Evolutionary conservation across 768 basidiomycete genomes (phyloP).

Genomic region (Suillus subalutaceus): DNA sequence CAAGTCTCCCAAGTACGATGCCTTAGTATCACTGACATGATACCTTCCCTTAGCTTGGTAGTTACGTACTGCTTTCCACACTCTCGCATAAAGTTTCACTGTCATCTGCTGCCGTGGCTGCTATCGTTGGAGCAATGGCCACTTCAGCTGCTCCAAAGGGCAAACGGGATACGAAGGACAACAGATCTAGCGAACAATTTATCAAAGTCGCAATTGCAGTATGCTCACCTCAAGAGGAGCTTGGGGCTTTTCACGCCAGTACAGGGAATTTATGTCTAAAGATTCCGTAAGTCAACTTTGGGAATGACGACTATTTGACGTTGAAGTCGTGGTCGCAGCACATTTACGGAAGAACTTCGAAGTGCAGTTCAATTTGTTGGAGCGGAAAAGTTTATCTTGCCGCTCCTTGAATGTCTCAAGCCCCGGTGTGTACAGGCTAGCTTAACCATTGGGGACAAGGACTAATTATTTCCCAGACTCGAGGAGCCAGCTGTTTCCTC

Average conservation of each 20-base stretch:
- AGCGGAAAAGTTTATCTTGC: conserved; percentile 57
- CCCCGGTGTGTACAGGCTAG: conserved; percentile 38
- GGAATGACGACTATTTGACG: neutral
- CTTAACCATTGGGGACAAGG: too few species aligned
- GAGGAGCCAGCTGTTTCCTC: conserved; percentile 30
- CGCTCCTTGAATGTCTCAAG: conserved; percentile 48
- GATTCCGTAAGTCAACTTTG: conserved; percentile 46
- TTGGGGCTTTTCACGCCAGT: conserved; percentile 47
- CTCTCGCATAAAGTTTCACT: conserved; percentile 70
- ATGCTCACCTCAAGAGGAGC: conserved; percentile 60
- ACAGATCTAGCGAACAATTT: conserved; percentile 58
- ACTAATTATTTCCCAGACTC: conserved; percentile 27
- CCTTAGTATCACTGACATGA: conserved; percentile 5
- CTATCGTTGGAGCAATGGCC: conserved; percentile 58
- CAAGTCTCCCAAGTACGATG: conserved; percentile 34
- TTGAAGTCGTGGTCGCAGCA: conserved; percentile 33
- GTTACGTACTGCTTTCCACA: conserved; percentile 71
- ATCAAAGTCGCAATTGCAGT: conserved; percentile 68
- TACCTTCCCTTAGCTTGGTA: conserved; percentile 54
- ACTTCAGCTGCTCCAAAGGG: conserved; percentile 42
- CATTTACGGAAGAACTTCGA: conserved; percentile 50
- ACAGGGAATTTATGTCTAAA: conserved; percentile 44
- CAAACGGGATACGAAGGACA: conserved; percentile 21
- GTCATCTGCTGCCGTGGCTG: conserved; percentile 57
- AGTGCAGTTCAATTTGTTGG: conserved; percentile 49